Base-by-base conservation (phyloP, 2,329 filamentous ascomycete species). In the Truncatella angustata region DNA sequence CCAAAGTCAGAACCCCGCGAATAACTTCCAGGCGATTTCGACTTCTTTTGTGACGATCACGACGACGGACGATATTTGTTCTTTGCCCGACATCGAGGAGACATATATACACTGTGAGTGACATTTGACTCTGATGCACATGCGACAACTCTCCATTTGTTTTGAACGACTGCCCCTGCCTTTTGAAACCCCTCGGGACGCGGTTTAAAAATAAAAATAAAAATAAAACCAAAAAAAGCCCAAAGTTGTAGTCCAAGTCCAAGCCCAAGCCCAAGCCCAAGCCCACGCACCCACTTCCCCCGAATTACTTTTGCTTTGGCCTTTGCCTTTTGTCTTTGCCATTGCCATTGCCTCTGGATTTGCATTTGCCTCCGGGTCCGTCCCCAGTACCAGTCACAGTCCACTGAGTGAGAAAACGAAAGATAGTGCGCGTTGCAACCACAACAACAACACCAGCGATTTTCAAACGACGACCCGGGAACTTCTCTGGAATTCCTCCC, bases 401-500 rank as follows among this genome's bases (percentile, higher is more conserved):
- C 12, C 10, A 39, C 10, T 20, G 36, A 39, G 36, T n/a, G 7
- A 39, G 36, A 16, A 20, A 44, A 21, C 40, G 40, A 24, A 21
- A 24, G 40, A 44, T 35, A 40, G 47, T 42, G 47, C 47, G 24
- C 36, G 47, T 50, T 32, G 16, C n/a, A 23, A 49, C 23, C 36
- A 50, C 47, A 50, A 50, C 47, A 40, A 32, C 47, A 40, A 20
- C 47, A 28, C 24, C 47, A 28, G 23, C 43, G 26, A n/a, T n/a
- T n/a, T n/a, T n/a, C n/a, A n/a, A 21, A 34, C 21, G 46, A 49
- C 46, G 46, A 39, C 46, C 46, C 43, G 43, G 30, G 46, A 49
- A 35, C 46, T 24, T 49, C 32, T 49, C 32, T 37, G 32, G 46
- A 49, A 51, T 51, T 51, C 49, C 49, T 45, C 37, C 37, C 18